Percentiles rank a stretch among this genome's conserved stretches.
Conservation (phyloP, 2,329 filamentous ascomycete species). For the Diplodia intermedia region DNA sequence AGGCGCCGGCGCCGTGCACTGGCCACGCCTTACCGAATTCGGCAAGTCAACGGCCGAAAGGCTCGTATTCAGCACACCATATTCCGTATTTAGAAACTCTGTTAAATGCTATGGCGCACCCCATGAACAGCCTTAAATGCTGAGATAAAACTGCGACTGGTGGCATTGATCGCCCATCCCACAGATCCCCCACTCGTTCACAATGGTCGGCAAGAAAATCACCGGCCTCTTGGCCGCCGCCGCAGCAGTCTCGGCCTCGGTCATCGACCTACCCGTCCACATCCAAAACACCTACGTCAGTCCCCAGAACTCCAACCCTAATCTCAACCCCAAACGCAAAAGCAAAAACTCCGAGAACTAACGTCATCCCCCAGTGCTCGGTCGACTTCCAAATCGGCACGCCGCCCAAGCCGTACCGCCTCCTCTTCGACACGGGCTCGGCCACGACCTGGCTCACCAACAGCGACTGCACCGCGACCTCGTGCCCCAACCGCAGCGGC, state of each 20-base stretch:
- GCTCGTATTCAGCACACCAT: conserved; percentile 12
- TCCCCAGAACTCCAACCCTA: background rate
- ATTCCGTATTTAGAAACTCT: conserved; percentile 1
- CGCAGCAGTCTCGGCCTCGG: conserved; percentile 33
- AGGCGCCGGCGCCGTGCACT: background rate
- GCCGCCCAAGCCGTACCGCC: conserved; percentile 34
- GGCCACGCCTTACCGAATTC: background rate
- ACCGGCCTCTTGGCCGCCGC: conserved; percentile 9
- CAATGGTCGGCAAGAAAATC: background rate
- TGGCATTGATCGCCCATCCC: background rate
- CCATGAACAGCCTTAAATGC: background rate
- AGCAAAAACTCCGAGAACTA: background rate
- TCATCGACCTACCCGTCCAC: conserved; percentile 35
- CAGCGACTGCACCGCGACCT: conserved; percentile 34
- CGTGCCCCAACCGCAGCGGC: conserved; percentile 33
- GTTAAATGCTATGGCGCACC: background rate
- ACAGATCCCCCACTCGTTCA: background rate
- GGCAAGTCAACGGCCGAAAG: background rate
- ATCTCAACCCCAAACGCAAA: no score
- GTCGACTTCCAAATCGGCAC: conserved; percentile 34
- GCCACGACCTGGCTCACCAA: conserved; percentile 35
- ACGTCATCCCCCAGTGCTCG: conserved; percentile 20
- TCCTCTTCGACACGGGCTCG: conserved; percentile 38
- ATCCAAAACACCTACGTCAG: conserved; percentile 33
- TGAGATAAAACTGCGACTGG: background rate